Percentiles rank a stretch among this genome's conserved stretches.
Evolutionary conservation across 108 stramenopile species (phyloP).

Genomic region (Aureococcus anophagefferens): DNA sequence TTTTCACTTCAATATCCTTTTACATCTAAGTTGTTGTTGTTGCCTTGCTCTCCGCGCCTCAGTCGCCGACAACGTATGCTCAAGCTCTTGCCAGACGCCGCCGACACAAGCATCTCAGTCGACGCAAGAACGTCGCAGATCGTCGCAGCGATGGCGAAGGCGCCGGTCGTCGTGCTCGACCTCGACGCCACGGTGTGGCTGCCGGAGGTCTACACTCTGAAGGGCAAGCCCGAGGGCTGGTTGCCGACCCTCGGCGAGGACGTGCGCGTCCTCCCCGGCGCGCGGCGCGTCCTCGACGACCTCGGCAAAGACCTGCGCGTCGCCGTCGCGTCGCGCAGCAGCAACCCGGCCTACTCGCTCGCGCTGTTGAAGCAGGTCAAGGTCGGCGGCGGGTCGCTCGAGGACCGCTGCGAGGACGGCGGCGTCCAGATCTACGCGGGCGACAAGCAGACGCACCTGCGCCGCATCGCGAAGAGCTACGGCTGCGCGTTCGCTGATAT

Average conservation of each 20-base stretch:
- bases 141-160: too few relatives aligned
- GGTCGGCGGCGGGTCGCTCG: too few relatives aligned
- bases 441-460: not conserved
- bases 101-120: too few relatives aligned
- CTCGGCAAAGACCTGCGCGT: conserved; percentile 1
- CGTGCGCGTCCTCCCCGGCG: conserved; percentile 49
- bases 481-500: not conserved
- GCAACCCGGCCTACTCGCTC: not conserved
- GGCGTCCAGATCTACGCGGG: not conserved
- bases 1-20: too few relatives aligned
- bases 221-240: conserved; percentile 24
- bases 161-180: conserved; percentile 9
- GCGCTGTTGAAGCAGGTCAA: not conserved
- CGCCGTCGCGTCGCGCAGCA: not conserved
- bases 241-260: conserved; percentile 48
- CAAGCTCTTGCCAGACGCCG: too few relatives aligned
- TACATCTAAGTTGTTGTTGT: too few relatives aligned
- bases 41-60: too few relatives aligned
- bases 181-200: conserved; percentile 49
- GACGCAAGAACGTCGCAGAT: too few relatives aligned
- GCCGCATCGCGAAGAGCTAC: not conserved
- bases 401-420: not conserved
- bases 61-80: too few relatives aligned
- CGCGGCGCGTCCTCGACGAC: conserved; percentile 37
- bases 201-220: conserved; percentile 62